Base-by-base conservation (phyloP, 352 stramenopile genomes). In the Phytophthora ramorum region DNA sequence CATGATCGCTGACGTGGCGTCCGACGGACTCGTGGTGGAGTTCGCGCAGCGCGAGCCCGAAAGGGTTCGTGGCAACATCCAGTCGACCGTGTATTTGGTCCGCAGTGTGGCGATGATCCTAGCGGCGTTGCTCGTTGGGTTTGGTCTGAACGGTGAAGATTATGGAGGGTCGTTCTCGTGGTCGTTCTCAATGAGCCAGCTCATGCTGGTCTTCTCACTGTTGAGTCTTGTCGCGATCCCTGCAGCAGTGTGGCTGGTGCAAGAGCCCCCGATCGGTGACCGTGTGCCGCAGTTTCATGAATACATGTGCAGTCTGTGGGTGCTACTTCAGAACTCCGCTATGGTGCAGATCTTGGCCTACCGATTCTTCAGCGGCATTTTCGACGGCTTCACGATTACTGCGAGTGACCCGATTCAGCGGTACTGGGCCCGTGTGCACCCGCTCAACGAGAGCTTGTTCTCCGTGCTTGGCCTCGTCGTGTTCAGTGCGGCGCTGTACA, bases 281-380 rank as follows among this genome's bases (percentile, higher is more conserved):
- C n/a, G 53, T 6, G 24, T 49, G 13, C 60, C 52, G 9, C 54
- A 61, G 24, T 68, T 76, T 32, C 6, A 20, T 1, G 64, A 79
- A 24, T 83, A 79, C 32, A 62, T 87, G 45, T 13, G 28, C 4
- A 45, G 44, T 17, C 38, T 87, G 17, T 87, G 75, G 71, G 24
- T 63, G 14, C 44, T 80, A 7, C 26, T 87, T 20, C 78, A 89
- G 64, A 83, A 73, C 40, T 71, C 70, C 17, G 78, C 65, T 0
- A 66, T 89, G 47, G 73, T 83, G 38, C 78, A 89, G 45, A 66
- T 86, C 22, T 58, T 89, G 40, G 66, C 68, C 5, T 89, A 85
- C 46, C 73, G 75, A n/a, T 86, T 89, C 43, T 84, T 83, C 53
- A 73, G 65, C 22, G 66, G 66, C 13, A 63, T 87, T 17, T 83